A percentile compares a stretch with the other conserved stretches of the same genome.
Conservation (phyloP, 495 filamentous ascomycete genomes). For the Aspergillus mulundensis region DNA sequence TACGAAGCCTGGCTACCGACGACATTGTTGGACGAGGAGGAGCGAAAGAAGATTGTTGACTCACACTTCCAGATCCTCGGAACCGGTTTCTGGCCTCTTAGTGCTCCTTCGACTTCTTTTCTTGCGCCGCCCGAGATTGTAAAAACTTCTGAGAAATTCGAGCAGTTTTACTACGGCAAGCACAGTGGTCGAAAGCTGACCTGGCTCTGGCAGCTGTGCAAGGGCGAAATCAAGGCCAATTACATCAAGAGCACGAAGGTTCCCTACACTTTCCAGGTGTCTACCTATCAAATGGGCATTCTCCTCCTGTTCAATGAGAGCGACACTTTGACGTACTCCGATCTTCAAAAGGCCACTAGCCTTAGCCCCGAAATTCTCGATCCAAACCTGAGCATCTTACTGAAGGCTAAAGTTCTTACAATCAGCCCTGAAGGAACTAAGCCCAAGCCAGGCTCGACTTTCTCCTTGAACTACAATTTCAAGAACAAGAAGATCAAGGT, state of each 20-base stretch:
- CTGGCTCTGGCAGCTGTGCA: slow-evolving; percentile 98
- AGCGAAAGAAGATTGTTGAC: slow-evolving; percentile 60
- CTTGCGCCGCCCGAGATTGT: slow-evolving; percentile 78
- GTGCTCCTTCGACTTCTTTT: slow-evolving; percentile 78
- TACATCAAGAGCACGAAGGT: slow-evolving; percentile 85
- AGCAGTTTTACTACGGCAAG: slow-evolving; percentile 89
- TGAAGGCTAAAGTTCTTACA: slow-evolving; percentile 85
- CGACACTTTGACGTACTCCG: slow-evolving; percentile 79
- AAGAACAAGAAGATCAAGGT: slow-evolving; percentile 97
- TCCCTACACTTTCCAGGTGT: slow-evolving; percentile 96
- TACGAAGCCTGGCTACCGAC: slow-evolving; percentile 71
- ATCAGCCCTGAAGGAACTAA: slow-evolving; percentile 68
- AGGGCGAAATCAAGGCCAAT: slow-evolving; percentile 91
- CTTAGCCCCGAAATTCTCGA: slow-evolving; percentile 78
- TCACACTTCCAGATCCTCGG: slow-evolving; percentile 84
- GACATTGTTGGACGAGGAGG: slow-evolving; percentile 54
- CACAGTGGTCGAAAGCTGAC: slow-evolving; percentile 94
- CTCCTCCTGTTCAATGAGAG: slow-evolving; percentile 93
- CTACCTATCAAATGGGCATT: slow-evolving; percentile 95
- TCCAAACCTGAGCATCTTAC: slow-evolving; percentile 72
- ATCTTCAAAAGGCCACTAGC: slow-evolving; percentile 75
- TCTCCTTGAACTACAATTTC: slow-evolving; percentile 85
- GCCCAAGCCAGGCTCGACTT: slow-evolving; percentile 68
- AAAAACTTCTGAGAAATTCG: slow-evolving; percentile 82
- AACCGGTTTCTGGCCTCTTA: slow-evolving; percentile 96